Percentiles rank a stretch among this genome's conserved stretches.
Conservation (phyloP, 1,284 basidiomycete genomes). For the Retiboletus fuscus region DNA sequence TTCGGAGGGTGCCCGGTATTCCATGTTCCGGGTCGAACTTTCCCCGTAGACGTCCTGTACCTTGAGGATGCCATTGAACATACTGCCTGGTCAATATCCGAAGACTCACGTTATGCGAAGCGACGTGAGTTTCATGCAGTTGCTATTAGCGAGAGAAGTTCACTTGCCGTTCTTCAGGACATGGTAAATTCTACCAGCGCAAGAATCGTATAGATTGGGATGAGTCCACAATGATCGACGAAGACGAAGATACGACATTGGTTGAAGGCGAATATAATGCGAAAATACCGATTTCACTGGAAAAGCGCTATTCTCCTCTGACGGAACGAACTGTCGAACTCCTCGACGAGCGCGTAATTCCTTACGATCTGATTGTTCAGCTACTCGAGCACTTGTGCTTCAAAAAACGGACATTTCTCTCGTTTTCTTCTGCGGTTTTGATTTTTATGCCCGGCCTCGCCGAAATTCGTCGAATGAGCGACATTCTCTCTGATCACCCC, state of each 20-base stretch:
- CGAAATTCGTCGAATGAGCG: slow-evolving; percentile 92
- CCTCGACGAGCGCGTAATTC: slow-evolving; percentile 90
- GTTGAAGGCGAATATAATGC: slow-evolving; percentile 46
- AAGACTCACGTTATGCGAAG: slow-evolving; percentile 87
- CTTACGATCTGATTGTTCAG: slow-evolving; percentile 90
- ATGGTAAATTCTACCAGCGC: slow-evolving; percentile 74
- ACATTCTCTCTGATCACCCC: slow-evolving; percentile 83
- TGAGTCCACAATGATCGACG: slow-evolving; percentile 78
- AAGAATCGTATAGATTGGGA: slow-evolving; percentile 79
- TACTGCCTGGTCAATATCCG: slow-evolving; percentile 87
- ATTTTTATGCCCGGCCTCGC: slow-evolving; percentile 95
- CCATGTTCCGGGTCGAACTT: slow-evolving; percentile 95
- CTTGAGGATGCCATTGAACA: slow-evolving; percentile 94
- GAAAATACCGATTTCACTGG: slow-evolving; percentile 67
- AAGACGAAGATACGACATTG: slow-evolving; percentile 68
- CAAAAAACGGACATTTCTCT: slow-evolving; percentile 62
- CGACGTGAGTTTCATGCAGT: slow-evolving; percentile 61
- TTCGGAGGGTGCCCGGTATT: slow-evolving; percentile 93
- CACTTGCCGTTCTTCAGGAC: slow-evolving; percentile 50
- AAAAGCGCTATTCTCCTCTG: slow-evolving; percentile 76
- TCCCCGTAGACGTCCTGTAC: slow-evolving; percentile 90
- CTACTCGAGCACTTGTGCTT: slow-evolving; percentile 92
- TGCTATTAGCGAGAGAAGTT: slow-evolving; percentile 1
- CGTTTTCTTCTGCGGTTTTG: slow-evolving; percentile 86
- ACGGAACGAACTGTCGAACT: slow-evolving; percentile 88